These are phyloP conservation scores for Rhodosporidiobolus sp. DNA, from an alignment of 768 basidiomycete genomes.

Conservation along the genomic window DNA sequence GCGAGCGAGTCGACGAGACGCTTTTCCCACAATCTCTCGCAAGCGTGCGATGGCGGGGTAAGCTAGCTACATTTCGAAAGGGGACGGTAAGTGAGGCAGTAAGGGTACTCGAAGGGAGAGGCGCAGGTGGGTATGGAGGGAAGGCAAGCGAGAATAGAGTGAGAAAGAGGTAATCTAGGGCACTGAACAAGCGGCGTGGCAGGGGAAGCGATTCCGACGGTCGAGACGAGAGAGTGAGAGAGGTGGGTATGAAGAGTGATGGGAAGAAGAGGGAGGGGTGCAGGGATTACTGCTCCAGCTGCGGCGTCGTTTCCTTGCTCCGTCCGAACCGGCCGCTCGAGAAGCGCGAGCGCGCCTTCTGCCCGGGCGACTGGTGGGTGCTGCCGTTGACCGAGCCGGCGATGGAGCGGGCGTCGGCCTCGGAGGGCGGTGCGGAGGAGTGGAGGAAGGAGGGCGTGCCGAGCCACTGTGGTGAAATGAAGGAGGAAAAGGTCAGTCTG, in stretches of 20 bases:
- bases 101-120: not conserved
- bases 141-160: not conserved
- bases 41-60: too few relatives aligned
- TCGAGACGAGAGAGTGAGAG: not conserved
- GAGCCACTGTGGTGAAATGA: not conserved
- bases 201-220: not conserved
- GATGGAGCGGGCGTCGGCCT: constrained; percentile 19
- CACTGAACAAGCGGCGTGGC: not conserved
- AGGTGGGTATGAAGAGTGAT: not conserved
- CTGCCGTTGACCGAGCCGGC: constrained; percentile 15
- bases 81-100: not conserved
- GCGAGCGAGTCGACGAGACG: too few relatives aligned
- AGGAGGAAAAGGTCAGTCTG: not conserved
- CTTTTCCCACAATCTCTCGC: too few relatives aligned
- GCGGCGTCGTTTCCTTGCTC: constrained; percentile 5
- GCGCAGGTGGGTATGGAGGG: not conserved
- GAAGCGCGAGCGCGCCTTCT: constrained; percentile 25
- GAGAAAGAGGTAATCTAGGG: not conserved
- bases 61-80: too few relatives aligned
- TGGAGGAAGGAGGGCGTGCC: constrained; percentile 7
- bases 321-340: constrained; percentile 22
- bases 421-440: constrained; percentile 4
- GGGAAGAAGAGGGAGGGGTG: not conserved
- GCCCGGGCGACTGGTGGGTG: not conserved
- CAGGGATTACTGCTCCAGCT: not conserved